Evolutionary conservation across 192 early-diverging fungal species (phyloP).

Genomic region (Coemansia sp.): DNA sequence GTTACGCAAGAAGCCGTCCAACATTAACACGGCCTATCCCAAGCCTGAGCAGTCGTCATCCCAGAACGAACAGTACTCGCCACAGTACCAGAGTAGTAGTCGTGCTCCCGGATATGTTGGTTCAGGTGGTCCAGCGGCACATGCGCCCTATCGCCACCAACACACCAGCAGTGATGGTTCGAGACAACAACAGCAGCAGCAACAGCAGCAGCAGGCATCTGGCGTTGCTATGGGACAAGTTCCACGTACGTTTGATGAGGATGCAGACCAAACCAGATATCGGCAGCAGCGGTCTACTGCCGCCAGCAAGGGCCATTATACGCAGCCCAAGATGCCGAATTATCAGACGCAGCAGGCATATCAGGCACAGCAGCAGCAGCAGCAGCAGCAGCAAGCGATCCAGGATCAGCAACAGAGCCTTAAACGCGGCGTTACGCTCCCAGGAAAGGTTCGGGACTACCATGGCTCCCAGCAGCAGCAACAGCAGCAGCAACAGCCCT

Average conservation of each 20-base stretch:
- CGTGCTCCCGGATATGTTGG: constrained; percentile 8
- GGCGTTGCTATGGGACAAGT: constrained; percentile 21
- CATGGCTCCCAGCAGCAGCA: constrained; percentile 23
- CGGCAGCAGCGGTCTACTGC: constrained; percentile 44
- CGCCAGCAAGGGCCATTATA: constrained; percentile 41
- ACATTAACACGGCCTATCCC: constrained; percentile 28
- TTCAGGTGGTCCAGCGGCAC: constrained; percentile 18
- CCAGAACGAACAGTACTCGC: constrained; percentile 40
- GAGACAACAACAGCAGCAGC: constrained; percentile 22
- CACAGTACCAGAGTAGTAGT: constrained; percentile 29
- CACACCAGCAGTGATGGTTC: constrained; percentile 46
- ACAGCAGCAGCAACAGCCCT: constrained; percentile 18
- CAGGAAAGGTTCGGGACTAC: constrained; percentile 22
- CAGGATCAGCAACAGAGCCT: constrained; percentile 42
- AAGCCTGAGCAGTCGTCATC: constrained; percentile 21
- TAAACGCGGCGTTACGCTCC: constrained; percentile 45
- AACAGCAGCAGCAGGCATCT: constrained; percentile 6
- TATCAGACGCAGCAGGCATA: constrained; percentile 28
- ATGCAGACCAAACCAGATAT: constrained; percentile 45
- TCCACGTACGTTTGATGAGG: constrained; percentile 43
- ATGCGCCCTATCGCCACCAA: constrained; percentile 53
- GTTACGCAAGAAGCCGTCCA: constrained; percentile 36
- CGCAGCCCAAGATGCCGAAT: constrained; percentile 27
- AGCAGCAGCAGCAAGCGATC: constrained; percentile 31
- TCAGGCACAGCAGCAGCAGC: constrained; percentile 31